phyloP scores from a whole-genome alignment of 1,139 yeast genomes.

The Kodamaea sp. region DNA sequence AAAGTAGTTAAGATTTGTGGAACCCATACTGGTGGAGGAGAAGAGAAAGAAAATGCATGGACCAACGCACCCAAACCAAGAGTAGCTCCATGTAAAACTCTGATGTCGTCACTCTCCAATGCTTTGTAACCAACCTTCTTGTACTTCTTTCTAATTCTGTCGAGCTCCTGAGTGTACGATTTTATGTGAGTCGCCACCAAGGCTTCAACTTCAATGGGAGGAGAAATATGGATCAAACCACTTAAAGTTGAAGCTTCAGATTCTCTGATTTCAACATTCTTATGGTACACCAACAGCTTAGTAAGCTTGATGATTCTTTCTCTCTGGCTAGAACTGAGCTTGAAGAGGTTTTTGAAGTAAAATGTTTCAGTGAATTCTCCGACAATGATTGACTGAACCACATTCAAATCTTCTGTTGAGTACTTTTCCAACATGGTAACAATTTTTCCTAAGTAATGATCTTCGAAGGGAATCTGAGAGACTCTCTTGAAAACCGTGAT shows the following conservation, averaged over 20 bases:
- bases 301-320: conserved; percentile 53
- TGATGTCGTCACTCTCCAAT: conserved; percentile 41
- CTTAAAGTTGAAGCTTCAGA: conserved; percentile 75
- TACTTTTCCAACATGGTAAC: conserved; percentile 53
- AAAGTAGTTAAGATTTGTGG: conserved; percentile 71
- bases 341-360: conserved; percentile 70
- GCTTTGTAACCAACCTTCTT: conserved; percentile 32
- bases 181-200: conserved; percentile 28
- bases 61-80: conserved; percentile 87
- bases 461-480: conserved; percentile 59
- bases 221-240: conserved; percentile 79
- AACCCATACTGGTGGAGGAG: conserved; percentile 93
- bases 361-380: conserved; percentile 74
- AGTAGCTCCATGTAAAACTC: conserved; percentile 79
- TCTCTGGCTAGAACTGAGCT: conserved; percentile 53
- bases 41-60: conserved; percentile 84
- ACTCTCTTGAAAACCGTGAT: conserved; percentile 52
- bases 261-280: conserved; percentile 75
- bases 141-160: conserved; percentile 31
- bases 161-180: conserved; percentile 31
- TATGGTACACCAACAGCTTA: conserved; percentile 56
- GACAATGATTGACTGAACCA: conserved; percentile 69
- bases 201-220: conserved; percentile 52
- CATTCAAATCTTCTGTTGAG: conserved; percentile 46
- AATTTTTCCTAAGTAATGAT: conserved; percentile 43